Conservation (phyloP, 805 yeast genomes). For the Candida cerambycidarum region DNA sequence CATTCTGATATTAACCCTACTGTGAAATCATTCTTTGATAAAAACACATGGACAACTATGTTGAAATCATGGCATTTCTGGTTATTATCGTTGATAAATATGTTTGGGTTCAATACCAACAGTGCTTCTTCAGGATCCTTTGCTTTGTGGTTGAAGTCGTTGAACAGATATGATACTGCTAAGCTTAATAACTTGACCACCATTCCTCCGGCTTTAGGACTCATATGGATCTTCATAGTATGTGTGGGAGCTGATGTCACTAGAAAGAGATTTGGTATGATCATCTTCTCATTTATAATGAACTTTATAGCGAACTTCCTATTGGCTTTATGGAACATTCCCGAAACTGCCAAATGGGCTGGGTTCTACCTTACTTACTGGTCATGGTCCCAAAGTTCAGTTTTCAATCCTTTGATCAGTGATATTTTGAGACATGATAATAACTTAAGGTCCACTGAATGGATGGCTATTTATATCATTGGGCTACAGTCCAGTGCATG, state of each 20-base stretch:
- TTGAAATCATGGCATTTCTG: slow-evolving; percentile 33
- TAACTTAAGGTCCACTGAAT: slow-evolving; percentile 22
- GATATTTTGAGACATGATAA: slow-evolving; percentile 22
- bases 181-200: slow-evolving; percentile 51
- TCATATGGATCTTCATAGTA: slow-evolving; percentile 46
- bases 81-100: slow-evolving; percentile 23
- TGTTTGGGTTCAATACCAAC: slow-evolving; percentile 32
- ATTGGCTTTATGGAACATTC: slow-evolving; percentile 22
- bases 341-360: slow-evolving; percentile 22
- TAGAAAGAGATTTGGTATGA: slow-evolving; percentile 20
- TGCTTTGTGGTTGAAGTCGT: slow-evolving; percentile 29
- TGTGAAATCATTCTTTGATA: slow-evolving; percentile 23
- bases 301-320: slow-evolving; percentile 20
- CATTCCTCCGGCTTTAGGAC: slow-evolving; percentile 59
- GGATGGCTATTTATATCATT: slow-evolving; percentile 18
- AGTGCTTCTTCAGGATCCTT: slow-evolving; percentile 31
- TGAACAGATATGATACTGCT: slow-evolving; percentile 25
- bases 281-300: slow-evolving; percentile 19
- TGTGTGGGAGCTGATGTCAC: slow-evolving; percentile 54
- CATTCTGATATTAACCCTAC: slow-evolving; percentile 19
- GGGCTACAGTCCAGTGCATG: slow-evolving; percentile 32
- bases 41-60: slow-evolving; percentile 26
- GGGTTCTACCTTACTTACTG: slow-evolving; percentile 19
- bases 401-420: slow-evolving; percentile 20
- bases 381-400: slow-evolving; percentile 23